These are phyloP conservation scores for Thalassiosira profunda DNA, from an alignment of 108 stramenopile genomes.

Conservation along the genomic window DNA sequence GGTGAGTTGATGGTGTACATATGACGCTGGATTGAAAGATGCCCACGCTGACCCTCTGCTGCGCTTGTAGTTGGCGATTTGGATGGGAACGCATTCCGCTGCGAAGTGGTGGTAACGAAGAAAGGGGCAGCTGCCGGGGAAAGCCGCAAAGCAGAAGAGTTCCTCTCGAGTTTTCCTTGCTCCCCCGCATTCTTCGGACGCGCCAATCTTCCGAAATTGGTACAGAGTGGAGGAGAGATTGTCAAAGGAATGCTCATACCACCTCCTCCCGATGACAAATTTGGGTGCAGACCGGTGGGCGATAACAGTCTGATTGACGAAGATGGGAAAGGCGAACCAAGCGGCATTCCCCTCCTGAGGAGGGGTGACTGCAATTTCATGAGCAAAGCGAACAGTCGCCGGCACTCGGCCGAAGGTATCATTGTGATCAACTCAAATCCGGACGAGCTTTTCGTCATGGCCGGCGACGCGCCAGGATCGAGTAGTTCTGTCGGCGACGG, in stretches of 20 bases:
- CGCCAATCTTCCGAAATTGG: slow-evolving; percentile 45
- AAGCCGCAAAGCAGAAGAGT: slow-evolving; percentile 5
- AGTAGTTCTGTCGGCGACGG: slow-evolving; percentile 11
- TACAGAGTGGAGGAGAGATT: slow-evolving; percentile 20
- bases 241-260: slow-evolving; percentile 37
- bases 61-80: slow-evolving; percentile 59
- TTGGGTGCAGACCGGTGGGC: slow-evolving; percentile 44
- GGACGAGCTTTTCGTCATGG: slow-evolving; percentile 83
- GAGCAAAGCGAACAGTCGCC: slow-evolving; percentile 56
- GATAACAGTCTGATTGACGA: slow-evolving; percentile 9
- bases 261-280: slow-evolving; percentile 38
- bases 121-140: neutral
- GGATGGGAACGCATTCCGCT: slow-evolving; percentile 53
- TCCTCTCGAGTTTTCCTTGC: slow-evolving; percentile 59
- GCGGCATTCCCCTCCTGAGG: slow-evolving; percentile 52
- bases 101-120: slow-evolving; percentile 53
- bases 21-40: neutral
- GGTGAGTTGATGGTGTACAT: neutral
- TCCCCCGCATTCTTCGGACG: slow-evolving; percentile 81
- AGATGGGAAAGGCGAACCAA: slow-evolving; percentile 1
- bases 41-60: neutral
- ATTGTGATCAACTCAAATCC: slow-evolving; percentile 68
- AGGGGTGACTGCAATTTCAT: slow-evolving; percentile 77
- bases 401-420: slow-evolving; percentile 45
- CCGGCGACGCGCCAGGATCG: slow-evolving; percentile 25